Percentiles rank a stretch among this genome's conserved stretches.
Conservation (phyloP, 2,329 filamentous ascomycete species). For the Massarina eburnea region DNA sequence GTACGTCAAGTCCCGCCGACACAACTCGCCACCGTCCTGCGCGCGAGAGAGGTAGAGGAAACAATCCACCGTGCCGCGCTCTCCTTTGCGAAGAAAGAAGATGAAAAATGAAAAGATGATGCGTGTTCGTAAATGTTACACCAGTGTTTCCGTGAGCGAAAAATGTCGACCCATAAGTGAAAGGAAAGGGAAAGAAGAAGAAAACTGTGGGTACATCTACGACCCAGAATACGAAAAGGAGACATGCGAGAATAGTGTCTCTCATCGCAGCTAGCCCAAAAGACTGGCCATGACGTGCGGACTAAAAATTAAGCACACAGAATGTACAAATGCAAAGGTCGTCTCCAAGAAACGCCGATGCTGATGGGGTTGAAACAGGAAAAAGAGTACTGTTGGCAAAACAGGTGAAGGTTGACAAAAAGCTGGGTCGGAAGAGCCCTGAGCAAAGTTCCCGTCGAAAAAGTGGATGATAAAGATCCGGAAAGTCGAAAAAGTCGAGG, state of each 20-base stretch:
- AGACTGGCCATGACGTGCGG: not conserved
- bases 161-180: not conserved
- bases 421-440: not conserved
- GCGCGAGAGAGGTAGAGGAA: not conserved
- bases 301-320: slow-evolving; percentile 19
- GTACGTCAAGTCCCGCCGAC: not conserved
- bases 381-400: not conserved
- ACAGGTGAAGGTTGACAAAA: too few species aligned
- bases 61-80: too few species aligned
- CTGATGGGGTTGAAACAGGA: not conserved
- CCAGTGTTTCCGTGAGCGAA: not conserved
- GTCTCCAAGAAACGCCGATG: not conserved
- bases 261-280: not conserved
- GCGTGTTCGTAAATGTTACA: slow-evolving; percentile 5
- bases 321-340: slow-evolving; percentile 4
- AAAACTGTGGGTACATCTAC: not conserved
- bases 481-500: not conserved
- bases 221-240: not conserved
- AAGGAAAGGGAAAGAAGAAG: not conserved
- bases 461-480: not conserved
- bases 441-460: not conserved
- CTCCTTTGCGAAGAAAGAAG: not conserved
- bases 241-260: not conserved
- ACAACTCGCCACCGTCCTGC: not conserved
- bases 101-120: slow-evolving; percentile 1